A percentile compares a stretch with the other conserved stretches of the same genome.
Conservation (phyloP, 2,329 filamentous ascomycete genomes). For the Epichloe brachyelytri region DNA sequence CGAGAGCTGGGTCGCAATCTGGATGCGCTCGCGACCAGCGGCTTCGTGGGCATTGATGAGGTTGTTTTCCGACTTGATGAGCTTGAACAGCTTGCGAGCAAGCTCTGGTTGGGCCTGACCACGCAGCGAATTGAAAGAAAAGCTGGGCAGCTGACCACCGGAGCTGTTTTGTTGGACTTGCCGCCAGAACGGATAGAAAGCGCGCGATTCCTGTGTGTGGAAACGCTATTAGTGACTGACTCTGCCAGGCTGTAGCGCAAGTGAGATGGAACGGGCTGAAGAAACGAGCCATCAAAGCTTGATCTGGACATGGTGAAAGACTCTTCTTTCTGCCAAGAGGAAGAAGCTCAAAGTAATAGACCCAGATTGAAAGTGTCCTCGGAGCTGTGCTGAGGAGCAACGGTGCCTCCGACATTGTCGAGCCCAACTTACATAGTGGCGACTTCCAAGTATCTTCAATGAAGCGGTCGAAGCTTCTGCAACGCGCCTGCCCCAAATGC, state of each 20-base stretch:
- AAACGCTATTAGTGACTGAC: constrained; percentile 15
- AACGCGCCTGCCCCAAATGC: neutral
- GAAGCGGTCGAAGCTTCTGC: neutral
- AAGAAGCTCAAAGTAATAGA: neutral
- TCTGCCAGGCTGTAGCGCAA: constrained; percentile 10
- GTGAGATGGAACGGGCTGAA: constrained; percentile 10
- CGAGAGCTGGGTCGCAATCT: constrained; percentile 79
- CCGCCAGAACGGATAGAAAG: constrained; percentile 60
- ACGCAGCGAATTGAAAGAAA: constrained; percentile 77
- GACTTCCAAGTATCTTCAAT: constrained; percentile 3
- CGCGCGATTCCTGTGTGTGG: constrained; percentile 51
- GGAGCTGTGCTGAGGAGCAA: neutral
- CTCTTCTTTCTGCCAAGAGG: neutral
- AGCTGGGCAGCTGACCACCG: constrained; percentile 43
- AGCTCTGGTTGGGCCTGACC: constrained; percentile 78
- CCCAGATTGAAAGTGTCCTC: neutral
- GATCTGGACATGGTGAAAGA: constrained; percentile 17
- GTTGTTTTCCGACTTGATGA: constrained; percentile 93
- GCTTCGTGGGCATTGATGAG: constrained; percentile 74
- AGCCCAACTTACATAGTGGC: constrained; percentile 5
- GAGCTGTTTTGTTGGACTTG: constrained; percentile 31
- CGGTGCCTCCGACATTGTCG: neutral
- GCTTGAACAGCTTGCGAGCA: constrained; percentile 73
- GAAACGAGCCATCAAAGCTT: constrained; percentile 18
- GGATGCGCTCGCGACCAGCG: constrained; percentile 70